Evolutionary conservation across 768 basidiomycete species (phyloP), one percentile per base, ranked within the genome.

Genomic region (Trametopsis cervina): DNA sequence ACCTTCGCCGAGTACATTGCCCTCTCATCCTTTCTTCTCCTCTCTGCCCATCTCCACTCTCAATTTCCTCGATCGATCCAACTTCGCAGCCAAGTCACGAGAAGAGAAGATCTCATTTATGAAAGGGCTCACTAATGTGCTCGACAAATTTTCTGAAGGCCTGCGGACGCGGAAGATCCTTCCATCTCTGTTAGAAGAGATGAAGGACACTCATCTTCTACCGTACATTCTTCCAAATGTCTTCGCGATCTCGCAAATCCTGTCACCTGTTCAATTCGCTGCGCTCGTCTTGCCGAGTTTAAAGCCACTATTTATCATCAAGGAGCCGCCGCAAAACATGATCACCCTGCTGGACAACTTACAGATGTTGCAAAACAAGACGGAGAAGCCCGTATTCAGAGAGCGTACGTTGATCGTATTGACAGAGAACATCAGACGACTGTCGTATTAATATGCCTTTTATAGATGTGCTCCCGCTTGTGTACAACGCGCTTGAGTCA

Each of bases 291-390:
- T 98, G 3, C 91, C 92, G 1, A 86, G 83, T 57, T 73, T 98
- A 27, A 92, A 87, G 59, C 95, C 94, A 0, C 66, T 99, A 15
- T 99, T 99, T 54, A 73, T 71, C 0, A 70, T 97, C 60, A 92
- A 88, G 63, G 96, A 99, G 58, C 95, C 96, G 15, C 94, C 95
- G 0, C 94, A 97, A 66, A 96, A 94, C 54, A 95, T 97, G 89
- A 65, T 98, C 43, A 93, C 92, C 0, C 68, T 99, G 21, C 65
- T 99, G 39, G 93, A 97, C 57, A 95, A 95, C 58, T 73, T 99
- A 6, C 70, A 77, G 20, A 77, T 93, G 68, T 72, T 99, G 23
- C 90, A 93, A 58, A 79, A 74, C 50, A 99, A 99, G 68, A 94
- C 92, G 1, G 83, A 88, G 46, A 90, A 92, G 53, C 67, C 66